phyloP scores from a whole-genome alignment of 805 yeast species.

The Ogataea saltuana region DNA sequence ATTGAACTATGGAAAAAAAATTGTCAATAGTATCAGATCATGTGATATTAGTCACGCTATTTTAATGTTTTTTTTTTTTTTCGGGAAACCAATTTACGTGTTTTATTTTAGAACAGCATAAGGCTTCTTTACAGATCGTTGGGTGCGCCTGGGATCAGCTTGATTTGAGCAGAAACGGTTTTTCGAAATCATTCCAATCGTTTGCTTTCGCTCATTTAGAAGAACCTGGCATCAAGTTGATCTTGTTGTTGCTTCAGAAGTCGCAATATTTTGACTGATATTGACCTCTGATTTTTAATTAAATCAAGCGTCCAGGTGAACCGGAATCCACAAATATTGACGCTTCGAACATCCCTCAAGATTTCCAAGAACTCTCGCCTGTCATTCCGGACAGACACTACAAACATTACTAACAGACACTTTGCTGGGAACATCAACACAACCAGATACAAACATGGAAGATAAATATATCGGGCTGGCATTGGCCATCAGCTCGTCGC shows the following conservation, averaged over 20 bases:
- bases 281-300: not conserved
- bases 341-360: not conserved
- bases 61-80: not conserved
- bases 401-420: too few relatives aligned
- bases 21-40: not conserved
- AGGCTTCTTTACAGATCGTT: not conserved
- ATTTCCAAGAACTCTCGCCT: too few relatives aligned
- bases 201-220: too few relatives aligned
- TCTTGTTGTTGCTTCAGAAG: not conserved
- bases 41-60: slow-evolving; percentile 2
- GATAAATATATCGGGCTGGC: slow-evolving; percentile 89
- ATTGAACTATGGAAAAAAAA: not conserved
- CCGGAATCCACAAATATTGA: not conserved
- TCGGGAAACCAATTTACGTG: slow-evolving; percentile 8
- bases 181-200: not conserved
- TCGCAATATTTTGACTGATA: not conserved
- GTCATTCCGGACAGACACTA: too few relatives aligned
- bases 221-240: not conserved
- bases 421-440: not conserved
- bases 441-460: slow-evolving; percentile 44
- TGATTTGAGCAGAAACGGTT: not conserved
- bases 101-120: slow-evolving; percentile 5
- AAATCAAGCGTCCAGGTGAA: not conserved
- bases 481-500: slow-evolving; percentile 80
- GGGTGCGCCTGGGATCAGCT: not conserved